A percentile compares a stretch with the other conserved stretches of the same genome.
phyloP scores from a whole-genome alignment of 805 yeast species.

The Komagataella populi region DNA sequence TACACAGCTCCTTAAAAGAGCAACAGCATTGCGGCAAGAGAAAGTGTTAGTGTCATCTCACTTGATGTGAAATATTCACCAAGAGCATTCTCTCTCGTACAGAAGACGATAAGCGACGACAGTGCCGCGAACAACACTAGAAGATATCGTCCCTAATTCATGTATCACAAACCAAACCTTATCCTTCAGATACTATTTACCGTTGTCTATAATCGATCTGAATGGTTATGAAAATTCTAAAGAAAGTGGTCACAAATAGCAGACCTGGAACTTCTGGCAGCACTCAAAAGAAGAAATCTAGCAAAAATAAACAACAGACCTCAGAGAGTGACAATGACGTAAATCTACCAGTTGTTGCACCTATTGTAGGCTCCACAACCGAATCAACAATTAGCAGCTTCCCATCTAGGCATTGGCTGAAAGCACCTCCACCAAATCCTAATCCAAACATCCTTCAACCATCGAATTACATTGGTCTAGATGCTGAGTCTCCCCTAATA shows the following conservation, averaged over 20 bases:
- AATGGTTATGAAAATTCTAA: not conserved
- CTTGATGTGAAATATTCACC: not conserved
- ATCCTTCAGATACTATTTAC: not conserved
- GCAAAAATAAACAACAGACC: not conserved
- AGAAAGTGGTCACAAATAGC: not conserved
- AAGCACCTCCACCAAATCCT: not conserved
- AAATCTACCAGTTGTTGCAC: not conserved
- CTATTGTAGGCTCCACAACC: not conserved
- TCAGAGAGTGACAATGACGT: not conserved
- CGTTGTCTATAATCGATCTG: not conserved
- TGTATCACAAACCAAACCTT: not conserved
- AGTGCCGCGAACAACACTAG: not conserved
- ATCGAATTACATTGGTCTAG: not conserved
- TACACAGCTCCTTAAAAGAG: slow-evolving; percentile 33
- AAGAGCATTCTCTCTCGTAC: not conserved
- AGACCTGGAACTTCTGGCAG: not conserved
- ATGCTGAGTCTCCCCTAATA: not conserved
- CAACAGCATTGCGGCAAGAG: not conserved
- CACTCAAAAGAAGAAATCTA: not conserved
- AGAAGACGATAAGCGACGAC: not conserved
- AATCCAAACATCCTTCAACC: not conserved
- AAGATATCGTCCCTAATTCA: not conserved
- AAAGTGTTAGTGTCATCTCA: not conserved
- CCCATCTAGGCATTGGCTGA: not conserved
- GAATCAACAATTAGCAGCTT: not conserved